These are phyloP conservation scores for Artemisia annua DNA, from an alignment of 129 eudicot genomes.

Conservation along the genomic window DNA sequence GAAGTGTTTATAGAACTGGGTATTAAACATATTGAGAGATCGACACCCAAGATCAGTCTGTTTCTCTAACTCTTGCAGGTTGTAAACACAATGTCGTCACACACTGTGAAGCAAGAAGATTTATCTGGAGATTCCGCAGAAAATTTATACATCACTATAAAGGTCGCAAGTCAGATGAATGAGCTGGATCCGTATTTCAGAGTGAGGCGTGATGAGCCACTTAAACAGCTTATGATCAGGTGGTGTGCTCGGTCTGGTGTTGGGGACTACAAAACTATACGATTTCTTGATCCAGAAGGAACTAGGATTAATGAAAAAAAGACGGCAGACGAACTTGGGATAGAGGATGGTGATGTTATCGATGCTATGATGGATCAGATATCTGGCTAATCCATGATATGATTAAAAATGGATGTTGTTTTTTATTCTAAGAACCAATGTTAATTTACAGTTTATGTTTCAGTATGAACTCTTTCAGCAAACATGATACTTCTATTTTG, in stretches of 20 bases:
- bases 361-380: constrained; percentile 5
- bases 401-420: too few relatives aligned
- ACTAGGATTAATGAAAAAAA: neutral
- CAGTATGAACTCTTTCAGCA: too few relatives aligned
- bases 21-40: too few relatives aligned
- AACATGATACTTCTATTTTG: too few relatives aligned
- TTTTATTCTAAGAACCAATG: too few relatives aligned
- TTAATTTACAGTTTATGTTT: too few relatives aligned
- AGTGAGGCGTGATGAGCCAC: constrained; percentile 11
- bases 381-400: neutral
- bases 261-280: neutral
- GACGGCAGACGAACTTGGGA: neutral
- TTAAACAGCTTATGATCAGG: constrained; percentile 8
- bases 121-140: too few relatives aligned
- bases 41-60: too few relatives aligned
- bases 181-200: constrained; percentile 14
- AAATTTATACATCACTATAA: neutral
- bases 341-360: constrained; percentile 14
- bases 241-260: constrained; percentile 12
- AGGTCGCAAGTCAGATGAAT: constrained; percentile 15
- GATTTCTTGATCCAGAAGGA: constrained; percentile 1
- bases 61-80: too few relatives aligned
- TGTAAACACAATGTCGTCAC: too few relatives aligned
- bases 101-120: constrained; percentile 14
- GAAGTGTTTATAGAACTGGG: too few relatives aligned